Evolutionary conservation across 1,284 basidiomycete species (phyloP).

Genomic region (Neonothopanus nambi): DNA sequence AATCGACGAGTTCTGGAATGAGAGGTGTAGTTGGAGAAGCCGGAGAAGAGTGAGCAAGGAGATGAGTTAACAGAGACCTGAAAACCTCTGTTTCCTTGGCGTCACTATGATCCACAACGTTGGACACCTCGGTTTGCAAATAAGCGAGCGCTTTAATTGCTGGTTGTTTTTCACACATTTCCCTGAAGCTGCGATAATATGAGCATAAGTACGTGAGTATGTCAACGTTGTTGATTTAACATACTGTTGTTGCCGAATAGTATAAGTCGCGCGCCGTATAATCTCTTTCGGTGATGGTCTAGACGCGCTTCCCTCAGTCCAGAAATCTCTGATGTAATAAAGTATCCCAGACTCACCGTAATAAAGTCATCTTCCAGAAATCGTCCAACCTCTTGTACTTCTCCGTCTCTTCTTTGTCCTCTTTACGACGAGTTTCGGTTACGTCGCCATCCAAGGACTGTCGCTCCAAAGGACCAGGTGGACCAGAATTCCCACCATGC

Average conservation of each 20-base stretch:
- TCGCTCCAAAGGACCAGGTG: conserved; percentile 22
- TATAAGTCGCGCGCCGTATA: conserved; percentile 58
- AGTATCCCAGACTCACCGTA: conserved; percentile 46
- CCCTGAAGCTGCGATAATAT: conserved; percentile 58
- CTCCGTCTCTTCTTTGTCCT: conserved; percentile 16
- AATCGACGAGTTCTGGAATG: conserved; percentile 19
- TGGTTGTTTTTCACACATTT: conserved; percentile 69
- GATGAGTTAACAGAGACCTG: conserved; percentile 64
- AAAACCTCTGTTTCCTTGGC: conserved; percentile 62
- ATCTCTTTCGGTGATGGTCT: conserved; percentile 63
- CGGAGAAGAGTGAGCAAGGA: conserved; percentile 43
- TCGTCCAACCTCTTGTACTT: conserved; percentile 63
- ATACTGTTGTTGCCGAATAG: conserved; percentile 70
- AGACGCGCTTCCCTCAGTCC: not conserved
- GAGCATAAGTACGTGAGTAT: not conserved
- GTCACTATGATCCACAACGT: conserved; percentile 68
- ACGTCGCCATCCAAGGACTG: conserved; percentile 22
- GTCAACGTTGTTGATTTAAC: conserved; percentile 22
- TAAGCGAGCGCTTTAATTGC: conserved; percentile 70
- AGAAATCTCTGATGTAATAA: not conserved
- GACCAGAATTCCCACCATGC: conserved; percentile 71
- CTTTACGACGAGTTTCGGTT: conserved; percentile 17
- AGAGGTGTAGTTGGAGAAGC: conserved; percentile 15
- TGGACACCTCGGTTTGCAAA: conserved; percentile 66
- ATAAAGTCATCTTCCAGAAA: conserved; percentile 72